Conservation (phyloP, 257 asterid species). For the Fraxinus anomala region DNA sequence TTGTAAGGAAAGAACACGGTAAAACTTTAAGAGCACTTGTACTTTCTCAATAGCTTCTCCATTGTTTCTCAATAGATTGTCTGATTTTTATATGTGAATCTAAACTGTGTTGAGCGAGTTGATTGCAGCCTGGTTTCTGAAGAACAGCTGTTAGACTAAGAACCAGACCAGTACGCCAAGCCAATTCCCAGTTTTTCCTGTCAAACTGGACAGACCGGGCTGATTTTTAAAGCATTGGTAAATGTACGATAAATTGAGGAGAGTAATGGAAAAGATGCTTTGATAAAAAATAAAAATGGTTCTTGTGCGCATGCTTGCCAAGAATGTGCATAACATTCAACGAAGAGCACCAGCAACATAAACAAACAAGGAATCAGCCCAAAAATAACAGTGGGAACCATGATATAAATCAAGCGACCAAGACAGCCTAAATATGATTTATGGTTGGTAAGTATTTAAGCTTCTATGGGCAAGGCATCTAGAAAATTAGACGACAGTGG, state of each 20-base stretch:
- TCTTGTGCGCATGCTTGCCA: background rate
- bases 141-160: background rate
- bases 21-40: background rate
- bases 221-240: background rate
- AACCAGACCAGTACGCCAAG: background rate
- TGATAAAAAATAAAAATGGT: background rate
- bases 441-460: background rate
- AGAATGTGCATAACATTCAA: background rate
- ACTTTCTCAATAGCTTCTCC: background rate
- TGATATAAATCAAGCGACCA: background rate
- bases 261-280: background rate
- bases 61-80: background rate
- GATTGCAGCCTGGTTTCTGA: background rate
- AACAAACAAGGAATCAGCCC: background rate
- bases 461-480: background rate
- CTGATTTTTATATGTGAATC: background rate
- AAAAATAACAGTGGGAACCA: background rate
- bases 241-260: background rate
- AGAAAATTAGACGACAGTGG: background rate
- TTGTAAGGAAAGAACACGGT: background rate
- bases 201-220: background rate
- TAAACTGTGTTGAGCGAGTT: background rate
- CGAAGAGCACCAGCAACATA: background rate
- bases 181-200: background rate
- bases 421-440: background rate